Evolutionary conservation across 495 filamentous ascomycete genomes (phyloP), one percentile per base, ranked within the genome.

Genomic region (Saxophila tyrrhenica): DNA sequence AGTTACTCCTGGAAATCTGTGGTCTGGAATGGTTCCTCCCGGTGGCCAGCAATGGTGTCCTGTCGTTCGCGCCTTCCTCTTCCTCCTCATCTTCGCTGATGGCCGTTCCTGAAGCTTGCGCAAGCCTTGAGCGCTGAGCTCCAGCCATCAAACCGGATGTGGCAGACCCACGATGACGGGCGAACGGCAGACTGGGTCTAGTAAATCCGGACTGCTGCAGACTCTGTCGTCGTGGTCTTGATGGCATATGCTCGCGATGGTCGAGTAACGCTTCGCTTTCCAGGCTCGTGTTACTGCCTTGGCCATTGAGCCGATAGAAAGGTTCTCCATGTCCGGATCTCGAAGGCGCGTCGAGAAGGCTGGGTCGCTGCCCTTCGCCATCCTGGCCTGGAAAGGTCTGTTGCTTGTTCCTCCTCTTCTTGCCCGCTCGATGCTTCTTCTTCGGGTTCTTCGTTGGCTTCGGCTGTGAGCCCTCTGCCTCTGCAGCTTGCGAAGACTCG

Each of bases 321-420:
- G 53, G 62, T 9, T 56, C 25, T 20, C 51, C 51, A 21, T 53
- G 25, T 25, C 65, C 70, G 43, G 70, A 56, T 16, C 60, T 55
- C 32, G 68, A 67, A 21, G 59, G 47, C 0, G 56, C 39, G 59
- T 71, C 64, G 60, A 65, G 55, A 45, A 65, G 41, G 39, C 60
- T 68, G n/a, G 65, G 60, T 13, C 56, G 46, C 44, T 58, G 63
- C 64, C 24, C 64, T 56, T 39, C 70, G 66, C 79, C 76, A 0
- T 71, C 58, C 0, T 73, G 66, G 0, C 70, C 66, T 29, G 77
- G 76, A 58, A 86, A 86, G 7, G 81, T 85, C 69, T 83, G 81
- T 52, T 77, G 73, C 52, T 72, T 64, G 50, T 48, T 57, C 39
- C 75, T 76, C 67, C 79, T 80, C 64, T 82, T 82, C 73, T 76